Evolutionary conservation across 176 grass and related monocot genomes (phyloP).

Genomic region (Phyllostachys edulis): DNA sequence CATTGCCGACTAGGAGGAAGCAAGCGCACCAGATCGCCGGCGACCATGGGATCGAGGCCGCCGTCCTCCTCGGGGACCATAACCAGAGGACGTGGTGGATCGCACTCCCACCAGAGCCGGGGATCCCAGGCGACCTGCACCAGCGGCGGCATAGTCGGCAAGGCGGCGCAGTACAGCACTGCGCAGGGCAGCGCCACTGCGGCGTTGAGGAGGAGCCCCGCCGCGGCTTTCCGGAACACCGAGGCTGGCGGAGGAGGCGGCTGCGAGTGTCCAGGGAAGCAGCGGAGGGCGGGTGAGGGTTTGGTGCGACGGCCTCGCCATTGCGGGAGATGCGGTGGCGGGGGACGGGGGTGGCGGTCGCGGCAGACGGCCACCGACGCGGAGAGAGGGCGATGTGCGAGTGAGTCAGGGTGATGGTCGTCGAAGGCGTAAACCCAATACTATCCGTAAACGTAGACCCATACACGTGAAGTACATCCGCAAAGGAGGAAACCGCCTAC

Average conservation of each 20-base stretch:
- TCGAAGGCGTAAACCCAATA: rapidly evolving
- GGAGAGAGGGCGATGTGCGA: background rate
- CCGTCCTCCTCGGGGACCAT: conserved; percentile 5
- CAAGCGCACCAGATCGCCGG: conserved; percentile 35
- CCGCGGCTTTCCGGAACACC: conserved; percentile 6
- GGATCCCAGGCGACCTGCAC: background rate
- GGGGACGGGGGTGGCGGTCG: background rate
- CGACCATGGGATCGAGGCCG: background rate
- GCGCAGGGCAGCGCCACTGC: conserved; percentile 45
- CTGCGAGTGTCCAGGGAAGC: background rate
- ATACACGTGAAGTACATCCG: rapidly evolving
- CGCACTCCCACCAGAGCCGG: background rate
- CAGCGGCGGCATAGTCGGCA: background rate
- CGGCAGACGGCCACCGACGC: background rate
- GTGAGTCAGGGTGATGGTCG: background rate
- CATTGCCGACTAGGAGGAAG: background rate
- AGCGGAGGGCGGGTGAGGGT: background rate
- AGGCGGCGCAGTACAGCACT: conserved; percentile 45
- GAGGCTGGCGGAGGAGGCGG: background rate
- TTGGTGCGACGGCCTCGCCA: conserved; percentile 25
- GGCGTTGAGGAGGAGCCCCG: conserved; percentile 34
- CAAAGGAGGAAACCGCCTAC: background rate
- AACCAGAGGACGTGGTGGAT: background rate
- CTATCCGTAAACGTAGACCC: rapidly evolving
- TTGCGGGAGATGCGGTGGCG: background rate